A percentile compares a stretch with the other conserved stretches of the same genome.
Evolutionary conservation across 179 eudicot species (phyloP).

Genomic region (Heliamphora pulchella): DNA sequence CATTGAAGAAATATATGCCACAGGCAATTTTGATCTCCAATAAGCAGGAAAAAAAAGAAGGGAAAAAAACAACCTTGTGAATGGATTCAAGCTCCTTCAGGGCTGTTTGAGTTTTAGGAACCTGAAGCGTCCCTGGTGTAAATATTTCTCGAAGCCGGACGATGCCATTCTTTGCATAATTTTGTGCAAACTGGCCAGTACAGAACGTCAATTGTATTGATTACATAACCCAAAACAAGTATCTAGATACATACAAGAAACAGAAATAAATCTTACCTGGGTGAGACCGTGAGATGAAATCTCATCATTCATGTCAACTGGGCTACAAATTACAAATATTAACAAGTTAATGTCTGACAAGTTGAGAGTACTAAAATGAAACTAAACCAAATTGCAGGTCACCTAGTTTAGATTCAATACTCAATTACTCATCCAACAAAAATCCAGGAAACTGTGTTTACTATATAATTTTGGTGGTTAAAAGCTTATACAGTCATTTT

Average conservation of each 20-base stretch:
- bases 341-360: not conserved
- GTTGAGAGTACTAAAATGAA: not conserved
- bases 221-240: constrained; percentile 6
- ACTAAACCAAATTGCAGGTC: not conserved
- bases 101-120: constrained; percentile 68
- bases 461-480: not conserved
- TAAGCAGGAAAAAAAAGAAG: not conserved
- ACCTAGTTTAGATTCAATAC: not conserved
- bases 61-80: constrained; percentile 58
- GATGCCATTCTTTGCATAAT: constrained; percentile 64
- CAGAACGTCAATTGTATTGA: constrained; percentile 12
- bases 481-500: not conserved
- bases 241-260: constrained; percentile 2
- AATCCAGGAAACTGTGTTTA: not conserved
- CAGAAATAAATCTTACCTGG: constrained; percentile 44
- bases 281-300: constrained; percentile 86
- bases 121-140: constrained; percentile 75
- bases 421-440: not conserved
- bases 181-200: constrained; percentile 61
- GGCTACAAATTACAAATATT: constrained; percentile 44
- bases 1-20: not conserved
- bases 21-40: not conserved
- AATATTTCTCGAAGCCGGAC: constrained; percentile 80
- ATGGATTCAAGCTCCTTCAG: constrained; percentile 87
- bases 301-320: constrained; percentile 84